A percentile compares a stretch with the other conserved stretches of the same genome.
Evolutionary conservation across 306 rosid species (phyloP).

Genomic region (Quercus dentata): DNA sequence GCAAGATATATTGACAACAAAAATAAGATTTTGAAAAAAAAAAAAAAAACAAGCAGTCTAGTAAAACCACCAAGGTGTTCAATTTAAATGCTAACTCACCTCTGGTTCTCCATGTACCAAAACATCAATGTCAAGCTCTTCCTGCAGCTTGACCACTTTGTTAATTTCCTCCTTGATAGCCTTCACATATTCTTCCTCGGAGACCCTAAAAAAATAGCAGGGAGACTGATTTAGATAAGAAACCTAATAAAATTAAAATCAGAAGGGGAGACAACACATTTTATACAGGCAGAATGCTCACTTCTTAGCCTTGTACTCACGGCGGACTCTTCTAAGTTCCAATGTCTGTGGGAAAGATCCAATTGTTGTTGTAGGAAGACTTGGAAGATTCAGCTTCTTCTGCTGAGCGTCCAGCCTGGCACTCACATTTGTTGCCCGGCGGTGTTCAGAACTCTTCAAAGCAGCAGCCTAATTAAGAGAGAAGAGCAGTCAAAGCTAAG

Average conservation of each 20-base stretch:
- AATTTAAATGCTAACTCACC: constrained; percentile 40
- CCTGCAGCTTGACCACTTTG: constrained; percentile 81
- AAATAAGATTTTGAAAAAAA: background rate
- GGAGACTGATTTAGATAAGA: background rate
- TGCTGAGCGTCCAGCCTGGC: constrained; percentile 75
- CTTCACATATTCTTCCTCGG: constrained; percentile 57
- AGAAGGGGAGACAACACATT: background rate
- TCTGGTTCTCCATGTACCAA: constrained; percentile 91
- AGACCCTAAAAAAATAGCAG: constrained; percentile 43
- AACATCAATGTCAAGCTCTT: constrained; percentile 87
- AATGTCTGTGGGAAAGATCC: constrained; percentile 88
- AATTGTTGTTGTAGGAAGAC: constrained; percentile 81
- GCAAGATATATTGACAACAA: background rate
- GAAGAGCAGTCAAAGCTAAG: constrained; percentile 11
- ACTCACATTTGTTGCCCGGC: constrained; percentile 63
- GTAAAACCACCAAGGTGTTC: constrained; percentile 1
- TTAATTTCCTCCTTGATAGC: constrained; percentile 73
- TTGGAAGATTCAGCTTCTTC: constrained; percentile 76
- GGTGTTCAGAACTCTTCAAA: constrained; percentile 69
- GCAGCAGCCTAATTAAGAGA: constrained; percentile 61
- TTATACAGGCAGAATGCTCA: constrained; percentile 29
- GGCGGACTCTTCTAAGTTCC: constrained; percentile 76
- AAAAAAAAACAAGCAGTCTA: background rate
- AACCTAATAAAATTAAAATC: background rate
- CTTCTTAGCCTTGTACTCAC: constrained; percentile 82